Conservation (phyloP, 2,329 filamentous ascomycete genomes). For the Alternaria tenuissima region DNA sequence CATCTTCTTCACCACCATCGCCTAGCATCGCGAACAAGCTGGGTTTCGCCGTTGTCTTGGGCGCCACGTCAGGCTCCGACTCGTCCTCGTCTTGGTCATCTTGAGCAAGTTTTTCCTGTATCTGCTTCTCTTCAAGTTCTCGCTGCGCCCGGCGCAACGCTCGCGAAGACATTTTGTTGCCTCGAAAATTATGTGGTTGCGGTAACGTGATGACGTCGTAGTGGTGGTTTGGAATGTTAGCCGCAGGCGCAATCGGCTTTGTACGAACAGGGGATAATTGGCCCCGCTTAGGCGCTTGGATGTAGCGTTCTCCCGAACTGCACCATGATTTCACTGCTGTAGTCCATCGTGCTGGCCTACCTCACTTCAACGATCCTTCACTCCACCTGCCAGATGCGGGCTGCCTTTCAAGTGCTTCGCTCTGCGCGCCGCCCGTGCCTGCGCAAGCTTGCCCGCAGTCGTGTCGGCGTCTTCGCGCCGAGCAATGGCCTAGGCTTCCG, state of each 20-base stretch:
- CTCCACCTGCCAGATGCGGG: constrained; percentile 68
- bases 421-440: constrained; percentile 71
- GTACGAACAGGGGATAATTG: constrained; percentile 21
- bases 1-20: constrained; percentile 51
- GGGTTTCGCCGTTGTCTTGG: constrained; percentile 44
- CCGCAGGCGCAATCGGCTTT: constrained; percentile 10
- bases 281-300: constrained; percentile 16
- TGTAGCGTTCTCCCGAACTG: constrained; percentile 15
- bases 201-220: constrained; percentile 31
- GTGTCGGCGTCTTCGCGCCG: constrained; percentile 46
- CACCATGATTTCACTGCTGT: constrained; percentile 18
- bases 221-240: constrained; percentile 15
- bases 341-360: constrained; percentile 13
- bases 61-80: constrained; percentile 49
- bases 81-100: constrained; percentile 46
- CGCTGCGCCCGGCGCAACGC: constrained; percentile 71
- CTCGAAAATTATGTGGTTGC: constrained; percentile 15
- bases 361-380: constrained; percentile 13
- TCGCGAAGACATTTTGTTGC: constrained; percentile 66
- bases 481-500: constrained; percentile 59
- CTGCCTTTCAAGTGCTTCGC: constrained; percentile 72
- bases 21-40: constrained; percentile 59
- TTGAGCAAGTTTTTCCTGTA: constrained; percentile 52
- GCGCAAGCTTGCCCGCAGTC: constrained; percentile 65
- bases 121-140: constrained; percentile 66